A percentile compares a stretch with the other conserved stretches of the same genome.
phyloP scores from a whole-genome alignment of 176 grass and related monocot species.

The Alloteropsis semialata region DNA sequence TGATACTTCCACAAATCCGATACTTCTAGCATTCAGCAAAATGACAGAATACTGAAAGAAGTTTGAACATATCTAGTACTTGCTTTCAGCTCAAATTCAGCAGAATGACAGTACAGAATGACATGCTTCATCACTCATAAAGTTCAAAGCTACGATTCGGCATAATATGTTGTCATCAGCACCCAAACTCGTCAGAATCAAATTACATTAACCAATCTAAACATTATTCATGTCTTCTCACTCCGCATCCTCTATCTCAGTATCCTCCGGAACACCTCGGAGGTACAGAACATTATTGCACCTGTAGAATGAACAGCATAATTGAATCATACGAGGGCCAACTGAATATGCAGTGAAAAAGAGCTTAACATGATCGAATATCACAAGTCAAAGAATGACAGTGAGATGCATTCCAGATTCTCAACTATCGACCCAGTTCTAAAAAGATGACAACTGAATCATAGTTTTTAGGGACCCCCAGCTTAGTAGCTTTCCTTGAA shows the following conservation, averaged over 20 bases:
- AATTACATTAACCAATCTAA: constrained; percentile 11
- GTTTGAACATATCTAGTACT: not conserved
- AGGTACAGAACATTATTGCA: constrained; percentile 85
- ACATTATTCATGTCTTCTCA: constrained; percentile 21
- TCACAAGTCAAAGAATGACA: too few relatives aligned
- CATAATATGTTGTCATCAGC: not conserved
- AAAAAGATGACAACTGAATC: not conserved
- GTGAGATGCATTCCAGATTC: not conserved
- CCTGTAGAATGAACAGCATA: constrained; percentile 39
- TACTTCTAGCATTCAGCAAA: not conserved
- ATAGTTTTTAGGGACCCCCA: not conserved
- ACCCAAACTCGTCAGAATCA: not conserved
- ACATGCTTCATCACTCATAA: not conserved
- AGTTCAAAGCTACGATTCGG: not conserved
- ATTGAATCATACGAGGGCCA: not conserved
- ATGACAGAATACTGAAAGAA: not conserved
- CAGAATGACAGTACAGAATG: not conserved
- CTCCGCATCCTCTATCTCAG: constrained; percentile 77
- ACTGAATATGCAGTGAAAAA: not conserved
- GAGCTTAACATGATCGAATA: not conserved
- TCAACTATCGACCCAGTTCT: not conserved
- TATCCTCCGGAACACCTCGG: constrained; percentile 69
- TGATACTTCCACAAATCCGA: not conserved
- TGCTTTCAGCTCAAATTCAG: not conserved
- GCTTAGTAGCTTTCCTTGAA: not conserved